Conservation (phyloP, 2,329 filamentous ascomycete species). For the Volutella citrinella region DNA sequence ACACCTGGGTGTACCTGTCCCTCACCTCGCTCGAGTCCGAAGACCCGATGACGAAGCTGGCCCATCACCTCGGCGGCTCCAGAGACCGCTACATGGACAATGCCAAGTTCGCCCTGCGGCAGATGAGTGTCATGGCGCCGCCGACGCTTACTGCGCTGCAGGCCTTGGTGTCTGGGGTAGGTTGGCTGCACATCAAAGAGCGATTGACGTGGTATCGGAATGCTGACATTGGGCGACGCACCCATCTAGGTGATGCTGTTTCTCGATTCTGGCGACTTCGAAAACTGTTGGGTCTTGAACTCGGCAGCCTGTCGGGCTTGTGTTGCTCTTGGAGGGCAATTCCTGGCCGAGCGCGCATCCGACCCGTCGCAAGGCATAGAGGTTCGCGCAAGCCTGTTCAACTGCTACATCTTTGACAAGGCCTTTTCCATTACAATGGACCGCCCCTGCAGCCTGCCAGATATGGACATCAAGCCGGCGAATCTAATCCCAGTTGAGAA, state of each 20-base stretch:
- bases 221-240: too few relatives aligned
- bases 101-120: slow-evolving; percentile 1
- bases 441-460: slow-evolving; percentile 4
- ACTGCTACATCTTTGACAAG: slow-evolving; percentile 5
- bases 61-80: slow-evolving; percentile 2
- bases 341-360: neutral
- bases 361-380: neutral
- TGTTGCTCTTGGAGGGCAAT: neutral
- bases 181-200: neutral
- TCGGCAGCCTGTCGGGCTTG: slow-evolving; percentile 1
- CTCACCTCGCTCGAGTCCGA: slow-evolving; percentile 4
- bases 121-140: slow-evolving; percentile 1
- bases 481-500: too few relatives aligned
- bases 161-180: slow-evolving; percentile 3
- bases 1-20: slow-evolving; percentile 2
- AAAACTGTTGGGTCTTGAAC: slow-evolving; percentile 3
- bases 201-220: too few relatives aligned
- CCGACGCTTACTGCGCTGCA: slow-evolving; percentile 1
- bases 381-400: slow-evolving; percentile 1
- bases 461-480: too few relatives aligned
- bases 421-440: slow-evolving; percentile 3
- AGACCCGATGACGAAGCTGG: slow-evolving; percentile 1
- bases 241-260: slow-evolving; percentile 7
- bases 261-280: slow-evolving; percentile 3
- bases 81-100: slow-evolving; percentile 1